Percentiles rank a stretch among this genome's conserved stretches.
phyloP scores from a whole-genome alignment of 768 basidiomycete genomes.

The Podaxis carcinomalis region DNA sequence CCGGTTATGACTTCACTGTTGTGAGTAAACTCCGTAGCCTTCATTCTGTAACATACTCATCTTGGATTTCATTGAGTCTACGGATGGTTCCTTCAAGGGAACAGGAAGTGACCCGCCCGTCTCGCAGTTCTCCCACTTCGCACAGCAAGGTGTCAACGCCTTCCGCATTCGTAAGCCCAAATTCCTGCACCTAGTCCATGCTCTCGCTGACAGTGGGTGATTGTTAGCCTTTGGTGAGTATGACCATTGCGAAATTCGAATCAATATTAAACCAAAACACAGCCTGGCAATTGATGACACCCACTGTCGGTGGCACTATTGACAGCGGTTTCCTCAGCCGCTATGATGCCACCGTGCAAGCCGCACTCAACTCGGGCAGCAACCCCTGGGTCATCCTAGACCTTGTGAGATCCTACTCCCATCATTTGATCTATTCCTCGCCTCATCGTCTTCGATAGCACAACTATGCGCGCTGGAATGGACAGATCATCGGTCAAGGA shows the following conservation, averaged over 20 bases:
- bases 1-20: slow-evolving; percentile 43
- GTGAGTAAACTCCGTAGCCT: slow-evolving; percentile 20
- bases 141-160: slow-evolving; percentile 41
- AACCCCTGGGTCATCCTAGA: slow-evolving; percentile 48
- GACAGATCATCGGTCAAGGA: slow-evolving; percentile 51
- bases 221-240: slow-evolving; percentile 7
- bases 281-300: slow-evolving; percentile 53
- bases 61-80: slow-evolving; percentile 22
- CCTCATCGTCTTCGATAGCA: slow-evolving; percentile 26
- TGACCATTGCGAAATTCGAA: not conserved
- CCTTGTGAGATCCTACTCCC: slow-evolving; percentile 26
- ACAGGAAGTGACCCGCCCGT: slow-evolving; percentile 32
- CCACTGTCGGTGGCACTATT: slow-evolving; percentile 43
- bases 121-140: slow-evolving; percentile 45
- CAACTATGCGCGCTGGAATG: slow-evolving; percentile 60
- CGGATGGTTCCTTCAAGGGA: slow-evolving; percentile 43
- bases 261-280: not conserved
- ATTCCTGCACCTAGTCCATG: not conserved
- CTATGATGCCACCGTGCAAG: slow-evolving; percentile 47
- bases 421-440: not conserved
- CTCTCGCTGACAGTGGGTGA: not conserved
- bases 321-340: slow-evolving; percentile 36
- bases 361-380: slow-evolving; percentile 34
- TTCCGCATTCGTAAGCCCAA: slow-evolving; percentile 33
- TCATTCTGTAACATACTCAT: not conserved